Evolutionary conservation across 2,329 filamentous ascomycete species (phyloP).

Genomic region (Akanthomyces lecanii): DNA sequence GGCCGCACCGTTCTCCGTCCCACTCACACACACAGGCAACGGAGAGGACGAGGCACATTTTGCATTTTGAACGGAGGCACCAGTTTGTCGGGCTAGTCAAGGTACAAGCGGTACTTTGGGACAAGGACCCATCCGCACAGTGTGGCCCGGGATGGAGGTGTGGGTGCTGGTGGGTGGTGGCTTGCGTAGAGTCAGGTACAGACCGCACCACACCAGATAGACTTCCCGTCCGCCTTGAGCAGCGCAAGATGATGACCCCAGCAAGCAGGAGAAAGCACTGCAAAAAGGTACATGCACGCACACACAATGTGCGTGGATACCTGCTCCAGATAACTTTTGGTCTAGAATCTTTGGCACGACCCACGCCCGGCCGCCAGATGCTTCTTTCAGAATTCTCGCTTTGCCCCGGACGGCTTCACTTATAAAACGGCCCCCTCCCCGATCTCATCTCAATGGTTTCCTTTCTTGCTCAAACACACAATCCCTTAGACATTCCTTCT

Average conservation of each 20-base stretch:
- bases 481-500: constrained; percentile 15
- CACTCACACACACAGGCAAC: constrained; percentile 2
- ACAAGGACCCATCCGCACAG: constrained; percentile 8
- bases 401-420: constrained; percentile 1
- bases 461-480: neutral
- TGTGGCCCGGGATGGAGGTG: constrained; percentile 10
- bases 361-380: constrained; percentile 2
- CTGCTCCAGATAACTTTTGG: neutral
- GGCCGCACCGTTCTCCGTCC: constrained; percentile 5
- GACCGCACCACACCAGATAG: constrained; percentile 8
- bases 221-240: constrained; percentile 4
- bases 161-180: constrained; percentile 7
- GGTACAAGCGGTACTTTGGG: constrained; percentile 11
- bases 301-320: constrained; percentile 6
- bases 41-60: constrained; percentile 3
- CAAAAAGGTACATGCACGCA: constrained; percentile 3
- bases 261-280: neutral
- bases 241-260: neutral
- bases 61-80: constrained; percentile 1
- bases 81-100: constrained; percentile 3
- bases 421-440: constrained; percentile 14
- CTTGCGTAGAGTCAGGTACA: constrained; percentile 15
- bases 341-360: constrained; percentile 16
- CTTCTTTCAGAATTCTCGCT: constrained; percentile 12
- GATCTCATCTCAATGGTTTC: constrained; percentile 1